Percentiles rank a stretch among this genome's conserved stretches.
These are phyloP conservation scores for Auxenochlorella protothecoides DNA, from an alignment of 139 green algal genomes.

Conservation along the genomic window DNA sequence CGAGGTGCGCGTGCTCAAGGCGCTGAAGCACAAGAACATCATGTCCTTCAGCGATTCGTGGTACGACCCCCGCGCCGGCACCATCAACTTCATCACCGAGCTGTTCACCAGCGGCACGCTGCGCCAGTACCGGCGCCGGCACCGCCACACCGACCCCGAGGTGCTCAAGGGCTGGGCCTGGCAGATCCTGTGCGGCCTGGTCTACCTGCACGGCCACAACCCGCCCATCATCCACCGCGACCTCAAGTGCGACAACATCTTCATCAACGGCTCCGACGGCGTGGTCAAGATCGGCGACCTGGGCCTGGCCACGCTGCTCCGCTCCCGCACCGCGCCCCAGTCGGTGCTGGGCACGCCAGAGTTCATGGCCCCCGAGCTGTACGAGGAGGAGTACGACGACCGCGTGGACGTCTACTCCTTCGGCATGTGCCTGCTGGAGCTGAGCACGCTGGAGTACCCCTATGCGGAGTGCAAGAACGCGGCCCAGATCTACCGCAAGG, in stretches of 20 bases:
- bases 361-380: conserved; percentile 99
- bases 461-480: conserved; percentile 96
- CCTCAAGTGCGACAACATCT: conserved; percentile 94
- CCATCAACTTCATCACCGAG: conserved; percentile 99
- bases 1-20: conserved; percentile 95
- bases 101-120: conserved; percentile 95
- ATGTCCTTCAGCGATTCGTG: conserved; percentile 96
- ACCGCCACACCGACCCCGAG: conserved; percentile 82
- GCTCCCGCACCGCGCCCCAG: conserved; percentile 76
- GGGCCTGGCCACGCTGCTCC: conserved; percentile 87
- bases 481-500: conserved; percentile 98
- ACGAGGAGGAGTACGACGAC: conserved; percentile 98
- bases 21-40: conserved; percentile 97
- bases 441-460: conserved; percentile 95
- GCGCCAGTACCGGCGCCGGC: conserved; percentile 92
- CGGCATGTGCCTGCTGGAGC: conserved; percentile 97
- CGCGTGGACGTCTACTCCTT: conserved; percentile 94
- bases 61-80: conserved; percentile 77
- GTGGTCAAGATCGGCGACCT: conserved; percentile 98
- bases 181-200: conserved; percentile 94
- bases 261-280: conserved; percentile 87
- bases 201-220: conserved; percentile 90
- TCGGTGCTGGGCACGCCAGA: conserved; percentile 89
- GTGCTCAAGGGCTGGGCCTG: conserved; percentile 92
- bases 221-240: conserved; percentile 84